Base-by-base conservation (phyloP, 139 green algal genomes). In the Dunaliella primolecta region DNA sequence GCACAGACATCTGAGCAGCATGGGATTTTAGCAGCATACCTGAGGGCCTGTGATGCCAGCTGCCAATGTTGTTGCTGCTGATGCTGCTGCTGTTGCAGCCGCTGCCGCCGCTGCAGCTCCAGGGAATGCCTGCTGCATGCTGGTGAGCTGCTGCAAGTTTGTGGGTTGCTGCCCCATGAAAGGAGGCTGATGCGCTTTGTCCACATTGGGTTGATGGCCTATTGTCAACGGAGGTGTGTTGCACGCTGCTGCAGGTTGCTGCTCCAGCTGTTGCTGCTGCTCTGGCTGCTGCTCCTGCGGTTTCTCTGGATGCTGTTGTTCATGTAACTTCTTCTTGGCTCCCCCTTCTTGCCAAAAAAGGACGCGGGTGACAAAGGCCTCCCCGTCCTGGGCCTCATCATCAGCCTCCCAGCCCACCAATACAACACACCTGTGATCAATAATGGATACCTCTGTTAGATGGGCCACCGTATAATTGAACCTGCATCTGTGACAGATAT, bases 231-330 rank as follows among this genome's bases (percentile, higher is more conserved):
- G n/a, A n/a, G n/a, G n/a, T n/a, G n/a, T n/a, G n/a, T n/a, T n/a
- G n/a, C n/a, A n/a, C 0, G 21, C 80, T 80, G 32, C 79, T 15
- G 70, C 46, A 23, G n/a, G 76, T 37, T 29, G n/a, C 37, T 84
- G 84, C 84, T 82, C 31, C 56, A 80, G 81, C 85, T 87, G 77
- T 38, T 86, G 85, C 46, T 75, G 35, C 74, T 84, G 70, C 35
- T 56, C 0, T 29, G 78, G 80, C 15, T 37, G n/a, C 1, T 76
- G 27, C n/a, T 56, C 25, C 27, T 75, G 0, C 1, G 74, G 15
- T 1, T 78, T 31, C n/a, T 25, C 37, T 21, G 75, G 56, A 27
- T 32, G 75, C 24, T 70, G 74, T 64, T 24, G 71, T 30, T 21
- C 32, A 81, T 80, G 29, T 79, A 21, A 23, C 72, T 20, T 79